Conservation (phyloP, 2,329 filamentous ascomycete species). For the Penicillium frequentans region DNA sequence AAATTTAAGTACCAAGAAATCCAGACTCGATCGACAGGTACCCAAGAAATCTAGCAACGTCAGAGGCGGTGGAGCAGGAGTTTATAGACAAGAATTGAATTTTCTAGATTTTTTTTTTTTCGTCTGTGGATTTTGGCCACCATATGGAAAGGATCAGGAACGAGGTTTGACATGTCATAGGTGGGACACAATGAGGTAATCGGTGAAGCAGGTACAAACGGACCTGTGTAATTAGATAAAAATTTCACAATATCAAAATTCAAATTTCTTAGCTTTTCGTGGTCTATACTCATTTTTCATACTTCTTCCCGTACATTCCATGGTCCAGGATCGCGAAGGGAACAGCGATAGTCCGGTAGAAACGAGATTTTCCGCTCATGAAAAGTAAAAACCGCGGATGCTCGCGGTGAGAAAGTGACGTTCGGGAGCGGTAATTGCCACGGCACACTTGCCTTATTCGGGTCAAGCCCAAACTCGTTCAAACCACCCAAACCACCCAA, state of each 20-base stretch:
- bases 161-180: too few species aligned
- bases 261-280: too few species aligned
- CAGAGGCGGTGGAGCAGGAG: constrained; percentile 15
- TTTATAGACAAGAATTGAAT: background rate
- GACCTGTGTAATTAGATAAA: too few species aligned
- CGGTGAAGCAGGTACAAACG: too few species aligned
- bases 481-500: background rate
- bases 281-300: too few species aligned
- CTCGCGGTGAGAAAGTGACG: constrained; percentile 14
- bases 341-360: background rate
- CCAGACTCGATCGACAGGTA: constrained; percentile 24
- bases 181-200: too few species aligned
- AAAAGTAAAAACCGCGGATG: constrained; percentile 14
- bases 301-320: background rate
- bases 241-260: too few species aligned
- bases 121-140: too few species aligned
- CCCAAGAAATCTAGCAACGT: constrained; percentile 15
- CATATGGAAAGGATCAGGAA: too few species aligned
- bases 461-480: background rate
- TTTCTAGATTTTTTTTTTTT: too few species aligned
- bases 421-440: constrained; percentile 13
- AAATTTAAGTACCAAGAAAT: constrained; percentile 1
- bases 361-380: background rate
- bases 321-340: background rate
- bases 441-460: background rate